Evolutionary conservation across 2,329 filamentous ascomycete species (phyloP).

Genomic region (Botrytis paeoniae): DNA sequence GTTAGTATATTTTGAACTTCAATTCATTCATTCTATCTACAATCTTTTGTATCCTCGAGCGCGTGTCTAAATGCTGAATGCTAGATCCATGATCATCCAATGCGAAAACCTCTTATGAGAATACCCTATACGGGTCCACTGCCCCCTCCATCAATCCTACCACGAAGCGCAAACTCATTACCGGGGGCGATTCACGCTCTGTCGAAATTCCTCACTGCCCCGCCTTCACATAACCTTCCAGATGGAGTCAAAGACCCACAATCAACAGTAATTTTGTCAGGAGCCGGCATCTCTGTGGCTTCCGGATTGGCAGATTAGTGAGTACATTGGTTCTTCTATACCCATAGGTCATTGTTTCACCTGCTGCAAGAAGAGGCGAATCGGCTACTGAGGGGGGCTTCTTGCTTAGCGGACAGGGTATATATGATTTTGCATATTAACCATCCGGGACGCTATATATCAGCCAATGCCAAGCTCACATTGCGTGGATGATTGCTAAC

Average conservation of each 20-base stretch:
- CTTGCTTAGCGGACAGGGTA: not conserved
- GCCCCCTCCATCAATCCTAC: slow-evolving; percentile 71
- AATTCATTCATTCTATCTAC: not conserved
- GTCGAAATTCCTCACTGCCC: slow-evolving; percentile 67
- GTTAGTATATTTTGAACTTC: not conserved
- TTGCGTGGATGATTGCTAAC: slow-evolving; percentile 13
- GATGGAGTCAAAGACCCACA: slow-evolving; percentile 41
- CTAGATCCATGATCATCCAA: slow-evolving; percentile 36
- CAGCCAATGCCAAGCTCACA: not conserved
- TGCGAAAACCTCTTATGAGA: slow-evolving; percentile 73
- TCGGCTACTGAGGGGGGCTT: not conserved
- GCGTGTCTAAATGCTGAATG: not conserved
- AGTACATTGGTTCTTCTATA: slow-evolving; percentile 11
- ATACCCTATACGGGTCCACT: slow-evolving; percentile 89
- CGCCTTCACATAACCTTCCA: slow-evolving; percentile 49
- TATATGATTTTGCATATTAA: not conserved
- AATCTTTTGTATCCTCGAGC: slow-evolving; percentile 8
- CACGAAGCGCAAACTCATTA: slow-evolving; percentile 65
- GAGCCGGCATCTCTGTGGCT: slow-evolving; percentile 89
- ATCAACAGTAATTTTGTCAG: slow-evolving; percentile 63
- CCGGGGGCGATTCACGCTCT: slow-evolving; percentile 75
- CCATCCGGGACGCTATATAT: not conserved
- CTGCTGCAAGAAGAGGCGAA: not conserved
- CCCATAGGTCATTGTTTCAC: not conserved
- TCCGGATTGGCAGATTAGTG: slow-evolving; percentile 93